Percentiles rank a stretch among this genome's conserved stretches.
These are phyloP conservation scores for Ambrosiella cleistominuta DNA, from an alignment of 2,329 filamentous ascomycete species.

Conservation along the genomic window DNA sequence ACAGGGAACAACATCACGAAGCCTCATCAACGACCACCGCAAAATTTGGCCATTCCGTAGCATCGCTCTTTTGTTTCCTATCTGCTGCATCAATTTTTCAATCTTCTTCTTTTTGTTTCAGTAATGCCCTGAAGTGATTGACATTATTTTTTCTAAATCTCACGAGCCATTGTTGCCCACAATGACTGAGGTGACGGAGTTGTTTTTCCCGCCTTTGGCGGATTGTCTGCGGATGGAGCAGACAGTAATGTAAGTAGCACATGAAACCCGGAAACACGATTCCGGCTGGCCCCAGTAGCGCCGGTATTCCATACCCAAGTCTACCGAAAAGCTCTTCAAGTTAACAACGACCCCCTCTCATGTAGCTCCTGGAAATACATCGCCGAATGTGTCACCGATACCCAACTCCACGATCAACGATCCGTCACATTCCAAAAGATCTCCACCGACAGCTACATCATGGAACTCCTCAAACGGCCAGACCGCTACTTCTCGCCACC, in stretches of 20 bases:
- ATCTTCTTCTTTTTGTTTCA: background rate
- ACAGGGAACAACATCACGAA: background rate
- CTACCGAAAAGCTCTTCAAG: background rate
- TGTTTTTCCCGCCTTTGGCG: conserved; percentile 69
- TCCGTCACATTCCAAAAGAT: conserved; percentile 46
- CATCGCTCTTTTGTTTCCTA: background rate
- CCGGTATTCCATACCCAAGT: too few relatives aligned
- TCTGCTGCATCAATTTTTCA: background rate
- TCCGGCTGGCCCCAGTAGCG: too few relatives aligned
- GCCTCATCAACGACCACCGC: background rate
- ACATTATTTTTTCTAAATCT: background rate
- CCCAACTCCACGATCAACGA: conserved; percentile 35
- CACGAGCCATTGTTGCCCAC: background rate
- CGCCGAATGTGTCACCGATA: conserved; percentile 38
- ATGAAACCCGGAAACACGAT: background rate
- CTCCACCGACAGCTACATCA: conserved; percentile 50
- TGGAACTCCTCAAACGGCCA: conserved; percentile 50
- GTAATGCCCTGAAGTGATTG: background rate
- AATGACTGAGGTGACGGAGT: background rate
- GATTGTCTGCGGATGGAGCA: conserved; percentile 68
- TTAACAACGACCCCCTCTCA: background rate
- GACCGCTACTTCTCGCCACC: conserved; percentile 47
- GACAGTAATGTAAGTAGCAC: conserved; percentile 52
- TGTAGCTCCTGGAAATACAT: conserved; percentile 44
- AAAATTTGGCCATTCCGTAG: background rate